These are phyloP conservation scores for Moringa oleifera DNA, from an alignment of 345 rosid species.

Conservation along the genomic window DNA sequence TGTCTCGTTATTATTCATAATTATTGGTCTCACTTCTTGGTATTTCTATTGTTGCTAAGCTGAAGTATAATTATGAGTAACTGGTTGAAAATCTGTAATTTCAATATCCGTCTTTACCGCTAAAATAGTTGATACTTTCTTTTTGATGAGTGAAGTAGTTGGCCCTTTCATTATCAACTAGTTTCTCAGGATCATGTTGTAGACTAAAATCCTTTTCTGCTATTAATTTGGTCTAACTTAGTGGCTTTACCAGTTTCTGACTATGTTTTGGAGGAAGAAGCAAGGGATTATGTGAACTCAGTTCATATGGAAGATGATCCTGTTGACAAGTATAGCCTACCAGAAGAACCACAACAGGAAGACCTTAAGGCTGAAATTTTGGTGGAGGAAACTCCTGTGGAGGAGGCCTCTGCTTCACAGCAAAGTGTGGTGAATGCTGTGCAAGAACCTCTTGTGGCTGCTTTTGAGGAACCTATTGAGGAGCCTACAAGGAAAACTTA, in stretches of 20 bases:
- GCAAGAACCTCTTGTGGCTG: constrained; percentile 40
- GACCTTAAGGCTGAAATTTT: constrained; percentile 52
- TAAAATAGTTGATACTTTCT: too few relatives aligned
- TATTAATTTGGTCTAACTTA: constrained; percentile 6
- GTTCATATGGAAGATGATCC: constrained; percentile 71
- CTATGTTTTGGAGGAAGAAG: constrained; percentile 74
- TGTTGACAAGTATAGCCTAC: constrained; percentile 55
- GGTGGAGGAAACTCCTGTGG: constrained; percentile 58
- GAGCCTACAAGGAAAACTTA: constrained; percentile 72
- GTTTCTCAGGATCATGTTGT: not conserved
- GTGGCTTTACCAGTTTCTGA: constrained; percentile 49
- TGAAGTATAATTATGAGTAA: too few relatives aligned
- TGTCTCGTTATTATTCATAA: not conserved
- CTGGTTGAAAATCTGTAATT: not conserved
- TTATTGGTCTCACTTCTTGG: not conserved
- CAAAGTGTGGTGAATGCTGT: constrained; percentile 38
- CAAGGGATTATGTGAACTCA: constrained; percentile 58
- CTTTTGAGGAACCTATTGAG: constrained; percentile 54
- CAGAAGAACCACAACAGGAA: constrained; percentile 57
- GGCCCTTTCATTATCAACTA: not conserved
- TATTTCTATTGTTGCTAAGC: too few relatives aligned
- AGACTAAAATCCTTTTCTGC: not conserved
- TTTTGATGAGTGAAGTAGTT: not conserved
- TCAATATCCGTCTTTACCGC: too few relatives aligned
- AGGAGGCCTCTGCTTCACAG: constrained; percentile 34